A percentile compares a stretch with the other conserved stretches of the same genome.
Conservation (phyloP, 441 rosid genomes). For the Bruguiera hainesii region DNA sequence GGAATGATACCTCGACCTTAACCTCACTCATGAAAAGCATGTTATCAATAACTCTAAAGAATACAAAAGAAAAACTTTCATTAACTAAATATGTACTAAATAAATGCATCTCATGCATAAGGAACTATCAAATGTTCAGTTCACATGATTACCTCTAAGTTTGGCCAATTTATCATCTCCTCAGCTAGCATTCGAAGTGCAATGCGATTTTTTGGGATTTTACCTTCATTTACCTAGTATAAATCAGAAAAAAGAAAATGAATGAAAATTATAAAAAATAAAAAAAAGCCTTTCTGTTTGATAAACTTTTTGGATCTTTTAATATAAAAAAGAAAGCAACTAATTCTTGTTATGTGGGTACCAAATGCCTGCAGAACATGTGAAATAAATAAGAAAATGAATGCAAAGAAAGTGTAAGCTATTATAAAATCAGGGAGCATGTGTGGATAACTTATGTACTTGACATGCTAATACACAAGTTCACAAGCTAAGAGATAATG, state of each 20-base stretch:
- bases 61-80: too few species aligned
- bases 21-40: too few species aligned
- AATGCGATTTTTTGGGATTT: slow-evolving; percentile 60
- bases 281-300: background rate
- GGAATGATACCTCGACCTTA: too few species aligned
- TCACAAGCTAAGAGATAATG: background rate
- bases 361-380: background rate
- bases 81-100: too few species aligned
- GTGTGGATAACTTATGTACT: background rate
- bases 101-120: too few species aligned
- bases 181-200: slow-evolving; percentile 76
- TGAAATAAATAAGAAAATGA: background rate
- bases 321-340: background rate
- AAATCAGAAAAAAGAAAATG: slow-evolving; percentile 7
- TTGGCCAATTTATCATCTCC: slow-evolving; percentile 90
- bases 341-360: background rate
- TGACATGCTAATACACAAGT: background rate
- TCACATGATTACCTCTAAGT: slow-evolving; percentile 61
- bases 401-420: too few species aligned
- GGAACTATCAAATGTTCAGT: background rate
- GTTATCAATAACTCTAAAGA: too few species aligned
- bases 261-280: background rate
- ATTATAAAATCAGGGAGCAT: too few species aligned
- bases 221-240: slow-evolving; percentile 72
- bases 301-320: background rate